These are phyloP conservation scores for Vararia minispora DNA, from an alignment of 768 basidiomycete genomes.

Conservation along the genomic window DNA sequence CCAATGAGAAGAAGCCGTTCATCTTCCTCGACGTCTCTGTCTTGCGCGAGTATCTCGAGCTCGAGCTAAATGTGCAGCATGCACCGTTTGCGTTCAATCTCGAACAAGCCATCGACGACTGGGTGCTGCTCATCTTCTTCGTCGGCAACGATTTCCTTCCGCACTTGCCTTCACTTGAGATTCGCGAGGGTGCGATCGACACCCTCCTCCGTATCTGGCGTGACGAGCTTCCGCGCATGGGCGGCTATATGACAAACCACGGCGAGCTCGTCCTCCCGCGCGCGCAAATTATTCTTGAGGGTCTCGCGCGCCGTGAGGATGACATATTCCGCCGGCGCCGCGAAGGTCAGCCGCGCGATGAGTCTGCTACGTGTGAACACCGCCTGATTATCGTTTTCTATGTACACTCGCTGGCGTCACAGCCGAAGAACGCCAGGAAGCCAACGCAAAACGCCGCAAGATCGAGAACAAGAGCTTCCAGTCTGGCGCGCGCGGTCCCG, in stretches of 20 bases:
- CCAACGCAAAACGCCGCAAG: slow-evolving; percentile 82
- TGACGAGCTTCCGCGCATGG: slow-evolving; percentile 87
- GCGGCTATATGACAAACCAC: slow-evolving; percentile 92
- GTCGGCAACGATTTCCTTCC: slow-evolving; percentile 99
- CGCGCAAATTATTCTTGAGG: slow-evolving; percentile 91
- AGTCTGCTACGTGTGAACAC: neutral
- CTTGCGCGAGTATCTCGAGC: slow-evolving; percentile 94
- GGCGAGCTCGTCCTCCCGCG: slow-evolving; percentile 78
- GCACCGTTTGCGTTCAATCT: slow-evolving; percentile 80
- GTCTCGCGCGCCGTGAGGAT: slow-evolving; percentile 88
- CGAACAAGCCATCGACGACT: slow-evolving; percentile 98
- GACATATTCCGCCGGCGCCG: slow-evolving; percentile 88
- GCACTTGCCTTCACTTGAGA: slow-evolving; percentile 95
- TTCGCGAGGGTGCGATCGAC: slow-evolving; percentile 98
- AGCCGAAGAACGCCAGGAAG: slow-evolving; percentile 94
- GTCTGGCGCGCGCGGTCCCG: slow-evolving; percentile 27
- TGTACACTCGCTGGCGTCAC: too few species aligned
- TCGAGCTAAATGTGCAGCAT: slow-evolving; percentile 80
- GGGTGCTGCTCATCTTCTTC: slow-evolving; percentile 99
- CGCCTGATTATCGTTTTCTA: slow-evolving; percentile 7
- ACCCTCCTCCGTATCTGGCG: slow-evolving; percentile 95
- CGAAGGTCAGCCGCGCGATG: slow-evolving; percentile 47
- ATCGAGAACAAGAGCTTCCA: slow-evolving; percentile 39
- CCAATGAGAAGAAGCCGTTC: slow-evolving; percentile 84
- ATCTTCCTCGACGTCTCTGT: slow-evolving; percentile 97